Evolutionary conservation across 2,329 filamentous ascomycete species (phyloP).

Genomic region (Fusarium sarcochroum): DNA sequence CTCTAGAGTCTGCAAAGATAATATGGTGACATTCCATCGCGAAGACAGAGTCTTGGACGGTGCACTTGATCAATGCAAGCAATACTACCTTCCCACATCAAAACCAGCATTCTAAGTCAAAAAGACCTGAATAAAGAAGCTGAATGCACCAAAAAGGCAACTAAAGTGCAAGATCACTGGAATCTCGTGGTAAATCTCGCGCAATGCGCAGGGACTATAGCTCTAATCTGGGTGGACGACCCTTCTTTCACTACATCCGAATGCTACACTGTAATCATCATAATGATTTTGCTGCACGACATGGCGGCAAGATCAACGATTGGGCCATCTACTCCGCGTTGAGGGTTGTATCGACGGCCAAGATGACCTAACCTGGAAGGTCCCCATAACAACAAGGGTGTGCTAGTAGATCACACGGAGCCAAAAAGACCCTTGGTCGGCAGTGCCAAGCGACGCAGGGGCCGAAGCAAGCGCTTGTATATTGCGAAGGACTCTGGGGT

Average conservation of each 20-base stretch:
- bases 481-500: not conserved
- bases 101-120: not conserved
- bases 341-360: slow-evolving; percentile 19
- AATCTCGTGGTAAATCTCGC: slow-evolving; percentile 18
- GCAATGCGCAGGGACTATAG: not conserved
- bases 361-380: slow-evolving; percentile 29
- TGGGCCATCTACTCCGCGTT: not conserved
- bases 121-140: no score
- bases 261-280: slow-evolving; percentile 11
- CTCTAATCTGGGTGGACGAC: not conserved
- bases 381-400: slow-evolving; percentile 19
- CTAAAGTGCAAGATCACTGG: not conserved
- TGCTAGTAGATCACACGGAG: slow-evolving; percentile 17
- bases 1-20: no score
- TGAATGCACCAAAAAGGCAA: slow-evolving; percentile 11
- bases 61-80: not conserved
- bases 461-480: slow-evolving; percentile 9
- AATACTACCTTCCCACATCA: slow-evolving; percentile 22
- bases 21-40: no score
- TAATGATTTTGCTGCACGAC: not conserved
- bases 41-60: not conserved
- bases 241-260: not conserved
- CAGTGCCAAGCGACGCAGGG: slow-evolving; percentile 30
- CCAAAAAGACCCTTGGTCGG: slow-evolving; percentile 15
- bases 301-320: not conserved